Evolutionary conservation across 495 filamentous ascomycete species (phyloP).

Genomic region (Achaetomiella virescens): DNA sequence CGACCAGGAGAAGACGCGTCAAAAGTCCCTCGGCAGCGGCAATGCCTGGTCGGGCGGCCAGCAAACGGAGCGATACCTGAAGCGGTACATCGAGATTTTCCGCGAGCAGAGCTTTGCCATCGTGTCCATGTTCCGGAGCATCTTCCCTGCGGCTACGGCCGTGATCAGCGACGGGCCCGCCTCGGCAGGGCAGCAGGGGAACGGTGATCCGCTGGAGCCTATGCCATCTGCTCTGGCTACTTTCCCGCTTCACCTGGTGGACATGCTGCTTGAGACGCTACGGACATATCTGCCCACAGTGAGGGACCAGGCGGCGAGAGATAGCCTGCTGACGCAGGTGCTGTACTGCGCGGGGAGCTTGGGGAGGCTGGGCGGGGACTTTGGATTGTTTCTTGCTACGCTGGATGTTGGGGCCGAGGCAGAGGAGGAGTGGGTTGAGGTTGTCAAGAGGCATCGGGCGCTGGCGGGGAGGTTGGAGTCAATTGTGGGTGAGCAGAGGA

Average conservation of each 20-base stretch:
- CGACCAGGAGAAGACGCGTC: slow-evolving; percentile 68
- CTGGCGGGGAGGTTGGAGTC: slow-evolving; percentile 82
- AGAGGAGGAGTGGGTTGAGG: slow-evolving; percentile 79
- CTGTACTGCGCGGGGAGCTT: slow-evolving; percentile 93
- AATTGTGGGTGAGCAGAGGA: slow-evolving; percentile 53
- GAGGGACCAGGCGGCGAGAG: slow-evolving; percentile 66
- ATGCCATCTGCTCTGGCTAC: slow-evolving; percentile 73
- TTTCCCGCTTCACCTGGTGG: slow-evolving; percentile 80
- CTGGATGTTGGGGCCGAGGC: slow-evolving; percentile 49
- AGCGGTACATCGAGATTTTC: slow-evolving; percentile 95
- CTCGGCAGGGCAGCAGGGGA: not conserved
- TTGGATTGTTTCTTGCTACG: slow-evolving; percentile 76
- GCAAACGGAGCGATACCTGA: slow-evolving; percentile 90
- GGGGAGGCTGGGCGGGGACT: slow-evolving; percentile 86
- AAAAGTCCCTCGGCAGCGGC: slow-evolving; percentile 29
- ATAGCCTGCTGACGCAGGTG: slow-evolving; percentile 89
- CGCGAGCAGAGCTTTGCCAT: slow-evolving; percentile 96
- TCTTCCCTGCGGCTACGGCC: slow-evolving; percentile 57
- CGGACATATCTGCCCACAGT: slow-evolving; percentile 77
- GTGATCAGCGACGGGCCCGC: slow-evolving; percentile 1
- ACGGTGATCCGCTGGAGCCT: slow-evolving; percentile 55
- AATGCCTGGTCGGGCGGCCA: slow-evolving; percentile 66
- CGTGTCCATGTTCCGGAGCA: slow-evolving; percentile 82
- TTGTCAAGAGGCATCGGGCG: slow-evolving; percentile 82
- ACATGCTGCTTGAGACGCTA: slow-evolving; percentile 73